Conservation (phyloP, 208 protist species). For the Trypanosoma melophagium region DNA sequence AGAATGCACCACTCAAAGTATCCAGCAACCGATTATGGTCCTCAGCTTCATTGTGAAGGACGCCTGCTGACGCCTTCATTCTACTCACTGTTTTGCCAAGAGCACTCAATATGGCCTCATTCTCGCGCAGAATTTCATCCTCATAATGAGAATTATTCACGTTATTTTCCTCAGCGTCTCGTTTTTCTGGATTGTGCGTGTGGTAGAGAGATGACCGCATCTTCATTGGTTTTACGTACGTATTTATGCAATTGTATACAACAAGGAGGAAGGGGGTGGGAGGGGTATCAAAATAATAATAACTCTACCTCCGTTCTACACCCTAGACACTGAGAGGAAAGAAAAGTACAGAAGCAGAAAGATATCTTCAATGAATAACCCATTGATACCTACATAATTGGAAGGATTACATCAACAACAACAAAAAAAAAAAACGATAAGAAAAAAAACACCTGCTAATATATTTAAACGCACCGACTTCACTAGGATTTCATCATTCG, state of each 20-base stretch:
- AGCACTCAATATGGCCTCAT: conserved; percentile 73
- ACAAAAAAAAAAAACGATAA: background rate
- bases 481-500: conserved; percentile 88
- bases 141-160: conserved; percentile 49
- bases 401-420: background rate
- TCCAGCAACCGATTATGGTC: conserved; percentile 75
- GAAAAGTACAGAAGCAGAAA: background rate
- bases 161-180: conserved; percentile 2
- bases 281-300: background rate
- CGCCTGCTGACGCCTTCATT: conserved; percentile 64
- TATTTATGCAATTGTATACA: background rate
- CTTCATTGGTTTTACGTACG: background rate
- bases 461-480: background rate
- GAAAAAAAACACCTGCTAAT: background rate
- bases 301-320: too few relatives aligned
- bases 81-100: conserved; percentile 53
- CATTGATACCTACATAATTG: background rate
- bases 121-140: conserved; percentile 71
- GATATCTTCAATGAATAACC: too few relatives aligned
- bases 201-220: conserved; percentile 78
- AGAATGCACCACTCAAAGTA: conserved; percentile 45
- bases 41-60: conserved; percentile 58
- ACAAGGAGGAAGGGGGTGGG: background rate
- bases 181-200: conserved; percentile 1
- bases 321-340: background rate